Evolutionary conservation across 805 yeast species (phyloP).

Genomic region (Torulaspora gathmanii): DNA sequence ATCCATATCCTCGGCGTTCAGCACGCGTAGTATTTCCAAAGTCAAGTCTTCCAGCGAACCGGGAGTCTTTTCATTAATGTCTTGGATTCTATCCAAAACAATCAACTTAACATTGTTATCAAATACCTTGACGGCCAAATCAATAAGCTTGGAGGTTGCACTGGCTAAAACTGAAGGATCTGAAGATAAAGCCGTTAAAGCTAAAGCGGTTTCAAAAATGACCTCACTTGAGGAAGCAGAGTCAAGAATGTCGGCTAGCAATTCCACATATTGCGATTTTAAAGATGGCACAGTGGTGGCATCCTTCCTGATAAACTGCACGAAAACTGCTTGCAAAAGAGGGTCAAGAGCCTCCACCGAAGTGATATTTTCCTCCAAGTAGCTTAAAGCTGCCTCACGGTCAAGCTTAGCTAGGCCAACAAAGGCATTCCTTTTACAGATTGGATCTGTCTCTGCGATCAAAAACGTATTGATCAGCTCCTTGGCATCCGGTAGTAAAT

Average conservation of each 20-base stretch:
- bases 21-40: slow-evolving; percentile 78
- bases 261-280: slow-evolving; percentile 63
- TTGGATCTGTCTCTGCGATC: slow-evolving; percentile 80
- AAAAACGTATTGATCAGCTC: slow-evolving; percentile 71
- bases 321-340: slow-evolving; percentile 78
- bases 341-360: slow-evolving; percentile 68
- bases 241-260: slow-evolving; percentile 70
- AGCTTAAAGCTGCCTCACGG: slow-evolving; percentile 78
- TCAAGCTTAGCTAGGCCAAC: slow-evolving; percentile 77
- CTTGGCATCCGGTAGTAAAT: slow-evolving; percentile 92
- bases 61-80: slow-evolving; percentile 66
- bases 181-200: slow-evolving; percentile 57
- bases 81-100: slow-evolving; percentile 79
- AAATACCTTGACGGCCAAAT: slow-evolving; percentile 84
- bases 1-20: slow-evolving; percentile 84
- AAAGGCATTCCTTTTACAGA: slow-evolving; percentile 94
- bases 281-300: slow-evolving; percentile 59
- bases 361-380: slow-evolving; percentile 64
- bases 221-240: slow-evolving; percentile 57
- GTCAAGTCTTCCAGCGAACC: slow-evolving; percentile 80
- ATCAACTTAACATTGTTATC: slow-evolving; percentile 93
- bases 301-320: slow-evolving; percentile 87
- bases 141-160: slow-evolving; percentile 83
- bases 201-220: slow-evolving; percentile 84
- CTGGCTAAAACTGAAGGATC: slow-evolving; percentile 63